These are phyloP conservation scores for Mycena amicta DNA, from an alignment of 768 basidiomycete genomes.

Conservation along the genomic window DNA sequence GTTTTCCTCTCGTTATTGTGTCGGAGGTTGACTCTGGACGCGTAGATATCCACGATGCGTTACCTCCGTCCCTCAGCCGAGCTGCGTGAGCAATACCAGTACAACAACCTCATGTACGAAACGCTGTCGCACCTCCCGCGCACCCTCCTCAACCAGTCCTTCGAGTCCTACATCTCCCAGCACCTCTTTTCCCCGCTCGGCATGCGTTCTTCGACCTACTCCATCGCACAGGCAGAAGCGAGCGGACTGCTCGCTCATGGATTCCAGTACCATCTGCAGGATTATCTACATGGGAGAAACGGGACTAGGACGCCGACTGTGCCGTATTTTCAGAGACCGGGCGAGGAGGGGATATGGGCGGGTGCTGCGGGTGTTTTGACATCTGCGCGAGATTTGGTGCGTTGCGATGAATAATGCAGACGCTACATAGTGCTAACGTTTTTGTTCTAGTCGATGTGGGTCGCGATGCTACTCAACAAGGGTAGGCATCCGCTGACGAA, in stretches of 20 bases:
- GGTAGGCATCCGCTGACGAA: conserved; percentile 42
- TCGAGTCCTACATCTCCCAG: conserved; percentile 41
- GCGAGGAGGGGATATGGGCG: conserved; percentile 42
- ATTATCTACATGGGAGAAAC: conserved; percentile 29
- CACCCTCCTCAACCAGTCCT: conserved; percentile 41
- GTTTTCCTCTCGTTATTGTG: background rate
- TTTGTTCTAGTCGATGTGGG: conserved; percentile 32
- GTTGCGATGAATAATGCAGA: too few relatives aligned
- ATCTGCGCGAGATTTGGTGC: conserved; percentile 44
- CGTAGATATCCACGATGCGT: conserved; percentile 40
- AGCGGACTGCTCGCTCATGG: conserved; percentile 40
- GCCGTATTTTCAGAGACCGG: conserved; percentile 43
- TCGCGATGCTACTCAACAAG: conserved; percentile 42
- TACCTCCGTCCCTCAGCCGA: conserved; percentile 43
- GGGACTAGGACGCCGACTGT: conserved; percentile 38
- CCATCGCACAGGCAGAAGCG: conserved; percentile 37
- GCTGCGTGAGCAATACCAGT: conserved; percentile 45
- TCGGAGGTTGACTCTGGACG: background rate
- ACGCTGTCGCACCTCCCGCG: conserved; percentile 42
- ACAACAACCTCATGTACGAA: conserved; percentile 51
- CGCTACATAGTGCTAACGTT: too few relatives aligned
- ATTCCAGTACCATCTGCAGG: conserved; percentile 36
- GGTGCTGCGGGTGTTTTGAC: conserved; percentile 45
- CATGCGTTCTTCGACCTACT: conserved; percentile 44
- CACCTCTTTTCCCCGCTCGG: conserved; percentile 42